Evolutionary conservation across 805 yeast species (phyloP), one percentile per base, ranked within the genome.

Genomic region (Metschnikowia borealis): DNA sequence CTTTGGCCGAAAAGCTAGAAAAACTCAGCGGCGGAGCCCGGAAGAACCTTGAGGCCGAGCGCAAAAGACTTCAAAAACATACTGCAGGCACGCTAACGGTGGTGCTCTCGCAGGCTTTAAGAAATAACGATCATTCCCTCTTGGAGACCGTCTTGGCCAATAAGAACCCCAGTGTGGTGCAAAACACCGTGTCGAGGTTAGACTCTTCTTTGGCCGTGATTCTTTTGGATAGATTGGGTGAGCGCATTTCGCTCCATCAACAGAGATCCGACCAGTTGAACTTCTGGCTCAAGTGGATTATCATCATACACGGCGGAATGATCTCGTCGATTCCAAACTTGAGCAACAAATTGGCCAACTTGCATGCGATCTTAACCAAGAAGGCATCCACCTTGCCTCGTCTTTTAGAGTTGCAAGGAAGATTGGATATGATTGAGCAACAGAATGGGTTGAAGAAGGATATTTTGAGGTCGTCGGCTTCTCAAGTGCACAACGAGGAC

Each of bases 91-190:
- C 96, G 1, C 79, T 91, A 53, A 82, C 96, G 1, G 83, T 87
- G 1, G 81, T 94, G n/a, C 74, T 94, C 41, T 75, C 91, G 13
- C 99, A 94, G 70, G 92, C 99, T 0, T 75, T 94, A 54, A 84
- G 82, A 60, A 84, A 95, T 18, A 88, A 87, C 61, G 99, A 94
- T 65, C 90, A 84, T 60, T 73, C 94, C 8, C 73, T 94, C 50
- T 75, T 94, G 54, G 98, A 94, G 66, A 82, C 89, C 2, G 96
- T 96, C 11, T 75, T 94, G 55, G 68, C 68, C 51, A 79, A 79
- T 57, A 71, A 74, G 44, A 84, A 81, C 56, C 79, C 79, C 44
- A 64, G 61, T 6, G 69, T 79, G 7, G 77, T 80, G 41, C 76
- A 75, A 56, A 72, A 73, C 48, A 81, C 85, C 6, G 73, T 81